Evolutionary conservation across 2,329 filamentous ascomycete species (phyloP).

Genomic region (Bretziella fagacearum): DNA sequence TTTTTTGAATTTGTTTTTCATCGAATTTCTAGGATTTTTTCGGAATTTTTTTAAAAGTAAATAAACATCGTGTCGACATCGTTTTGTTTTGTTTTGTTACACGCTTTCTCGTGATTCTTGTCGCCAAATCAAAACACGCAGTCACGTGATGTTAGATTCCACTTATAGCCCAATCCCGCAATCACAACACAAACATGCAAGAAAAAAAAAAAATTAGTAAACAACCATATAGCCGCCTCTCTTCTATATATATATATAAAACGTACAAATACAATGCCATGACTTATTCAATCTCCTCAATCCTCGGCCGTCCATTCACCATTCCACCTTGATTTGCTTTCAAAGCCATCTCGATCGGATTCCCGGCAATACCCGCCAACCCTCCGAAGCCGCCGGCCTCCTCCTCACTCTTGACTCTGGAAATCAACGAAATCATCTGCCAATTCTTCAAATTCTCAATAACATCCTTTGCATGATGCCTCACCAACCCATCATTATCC

Average conservation of each 20-base stretch:
- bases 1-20: no score
- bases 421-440: conserved; percentile 35
- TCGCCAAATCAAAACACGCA: no score
- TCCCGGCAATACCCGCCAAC: conserved; percentile 17
- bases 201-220: no score
- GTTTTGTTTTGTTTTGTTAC: no score
- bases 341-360: conserved; percentile 17
- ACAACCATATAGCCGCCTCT: background rate
- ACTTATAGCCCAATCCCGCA: no score
- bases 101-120: no score
- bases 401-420: conserved; percentile 21
- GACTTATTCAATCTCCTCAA: conserved; percentile 44
- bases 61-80: no score
- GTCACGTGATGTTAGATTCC: no score
- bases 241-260: background rate
- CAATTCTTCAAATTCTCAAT: conserved; percentile 48
- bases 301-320: conserved; percentile 23
- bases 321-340: background rate
- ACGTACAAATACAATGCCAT: conserved; percentile 14
- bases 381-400: conserved; percentile 21
- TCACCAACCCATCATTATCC: conserved; percentile 52
- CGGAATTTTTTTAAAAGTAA: no score
- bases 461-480: conserved; percentile 49
- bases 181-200: no score
- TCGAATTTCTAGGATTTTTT: no score